Evolutionary conservation across 148 eudicot species (phyloP), one percentile per base, ranked within the genome.

Genomic region (Polygonum aviculare): DNA sequence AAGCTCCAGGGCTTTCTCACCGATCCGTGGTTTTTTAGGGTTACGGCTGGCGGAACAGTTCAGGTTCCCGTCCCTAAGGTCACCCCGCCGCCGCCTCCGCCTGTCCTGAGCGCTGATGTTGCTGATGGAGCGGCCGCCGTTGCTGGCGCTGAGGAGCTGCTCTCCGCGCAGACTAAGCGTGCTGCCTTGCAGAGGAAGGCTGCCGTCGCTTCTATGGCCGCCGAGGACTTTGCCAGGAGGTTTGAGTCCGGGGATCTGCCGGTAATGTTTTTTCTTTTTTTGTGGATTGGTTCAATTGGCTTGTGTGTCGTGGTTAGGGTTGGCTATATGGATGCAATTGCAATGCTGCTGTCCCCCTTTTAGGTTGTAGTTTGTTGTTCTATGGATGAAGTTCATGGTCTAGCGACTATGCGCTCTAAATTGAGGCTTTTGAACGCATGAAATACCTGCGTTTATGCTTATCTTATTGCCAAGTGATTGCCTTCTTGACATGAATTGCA

Each of bases 121-220:
- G 57, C 40, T 35, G 74, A 41, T 1, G 84, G 35, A 5, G 85
- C 21, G 44, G 81, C 47, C 49, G 84, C 50, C 6, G 74, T 76
- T 21, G 77, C 72, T 48, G 84, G 70, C 0, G 85, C 79, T 2
- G 88, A 82, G 83, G 84, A 77, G 84, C 12, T 83, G 86, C 39
- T 81, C 84, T 86, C 95, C 15, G 95, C 93, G 36, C 95, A 90
- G 90, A 86, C 84, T 3, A 94, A 90, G 87, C 88, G 98, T 0
- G 88, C 81, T 3, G 94, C 88, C 2, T 50, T 92, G 86, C 97
- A 89, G 89, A 90, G 83, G 84, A 85, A 82, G 78, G 98, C 97
- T 3, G 97, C 93, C 14, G 91, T 85, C 7, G 91, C 90, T 7
- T 89, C 96, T 2, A 1, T 90, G 82, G 92, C 81, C 12, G 94